A percentile compares a stretch with the other conserved stretches of the same genome.
Conservation (phyloP, 2,329 filamentous ascomycete genomes). For the Fusarium kyushuense region DNA sequence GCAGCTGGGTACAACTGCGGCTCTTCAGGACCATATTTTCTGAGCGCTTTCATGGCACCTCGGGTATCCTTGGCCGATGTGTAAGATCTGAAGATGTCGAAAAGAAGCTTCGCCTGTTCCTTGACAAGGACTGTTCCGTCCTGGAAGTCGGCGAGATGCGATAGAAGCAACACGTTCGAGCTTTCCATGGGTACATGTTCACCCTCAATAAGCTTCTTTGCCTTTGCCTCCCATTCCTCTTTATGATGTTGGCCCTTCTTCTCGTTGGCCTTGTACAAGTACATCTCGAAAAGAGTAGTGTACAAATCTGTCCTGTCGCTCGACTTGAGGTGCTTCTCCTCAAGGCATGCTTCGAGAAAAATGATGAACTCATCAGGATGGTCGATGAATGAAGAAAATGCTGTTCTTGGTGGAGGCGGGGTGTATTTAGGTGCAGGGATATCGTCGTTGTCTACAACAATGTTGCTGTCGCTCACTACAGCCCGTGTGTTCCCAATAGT, state of each 20-base stretch:
- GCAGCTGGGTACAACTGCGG: constrained; percentile 93
- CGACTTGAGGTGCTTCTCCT: constrained; percentile 76
- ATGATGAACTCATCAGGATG: constrained; percentile 91
- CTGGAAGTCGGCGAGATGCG: constrained; percentile 88
- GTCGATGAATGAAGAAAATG: constrained; percentile 97
- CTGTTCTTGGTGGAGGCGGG: constrained; percentile 84
- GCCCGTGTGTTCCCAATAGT: constrained; percentile 63
- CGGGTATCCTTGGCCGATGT: constrained; percentile 91
- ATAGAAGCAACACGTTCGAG: constrained; percentile 92
- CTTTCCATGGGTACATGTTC: constrained; percentile 89
- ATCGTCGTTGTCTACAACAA: constrained; percentile 63
- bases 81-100: constrained; percentile 97
- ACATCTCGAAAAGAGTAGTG: constrained; percentile 98
- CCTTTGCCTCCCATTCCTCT: constrained; percentile 88
- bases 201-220: constrained; percentile 86
- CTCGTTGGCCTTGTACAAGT: constrained; percentile 86
- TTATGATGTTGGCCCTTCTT: constrained; percentile 75
- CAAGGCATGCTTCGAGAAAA: constrained; percentile 89
- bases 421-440: constrained; percentile 71
- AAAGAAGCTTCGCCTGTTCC: constrained; percentile 90
- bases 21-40: constrained; percentile 91
- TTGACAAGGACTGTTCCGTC: constrained; percentile 93
- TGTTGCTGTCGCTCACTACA: constrained; percentile 64
- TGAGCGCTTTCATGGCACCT: constrained; percentile 88
- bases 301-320: constrained; percentile 87